Conservation (phyloP, 1,284 basidiomycete genomes). For the Pulveroboletus ridleyi region DNA sequence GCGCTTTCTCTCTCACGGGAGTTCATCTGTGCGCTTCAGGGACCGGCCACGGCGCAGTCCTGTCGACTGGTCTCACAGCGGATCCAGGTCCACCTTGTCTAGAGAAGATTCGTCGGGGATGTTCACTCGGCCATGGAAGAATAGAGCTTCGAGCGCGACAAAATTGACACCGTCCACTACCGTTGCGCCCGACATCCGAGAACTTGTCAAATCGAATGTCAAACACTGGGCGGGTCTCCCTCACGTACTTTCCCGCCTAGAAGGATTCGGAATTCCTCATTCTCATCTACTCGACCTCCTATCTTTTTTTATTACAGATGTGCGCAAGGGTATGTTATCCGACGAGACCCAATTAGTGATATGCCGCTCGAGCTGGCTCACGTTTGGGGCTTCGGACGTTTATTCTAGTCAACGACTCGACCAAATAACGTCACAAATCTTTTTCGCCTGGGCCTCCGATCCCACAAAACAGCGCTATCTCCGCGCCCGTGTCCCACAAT, state of each 20-base stretch:
- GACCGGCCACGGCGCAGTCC: not conserved
- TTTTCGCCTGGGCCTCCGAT: conserved; percentile 4
- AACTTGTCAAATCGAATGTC: conserved; percentile 30
- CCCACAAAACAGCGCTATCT: not conserved
- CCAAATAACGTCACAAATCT: conserved; percentile 5
- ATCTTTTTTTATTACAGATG: conserved; percentile 34
- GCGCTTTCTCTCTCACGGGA: conserved; percentile 21
- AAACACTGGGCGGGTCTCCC: conserved; percentile 37
- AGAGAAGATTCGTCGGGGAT: not conserved
- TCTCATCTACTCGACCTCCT: conserved; percentile 38
- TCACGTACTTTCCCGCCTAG: conserved; percentile 39
- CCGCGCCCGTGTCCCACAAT: not conserved
- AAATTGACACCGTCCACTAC: conserved; percentile 2
- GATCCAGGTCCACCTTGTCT: not conserved
- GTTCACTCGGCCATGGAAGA: conserved; percentile 6
- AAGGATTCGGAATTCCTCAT: conserved; percentile 44
- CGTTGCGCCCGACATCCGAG: conserved; percentile 21
- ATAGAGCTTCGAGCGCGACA: not conserved
- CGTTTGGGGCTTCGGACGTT: not conserved
- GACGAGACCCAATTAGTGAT: conserved; percentile 12
- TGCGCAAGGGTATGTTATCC: conserved; percentile 36
- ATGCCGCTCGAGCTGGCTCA: conserved; percentile 32
- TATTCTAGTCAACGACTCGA: conserved; percentile 2
- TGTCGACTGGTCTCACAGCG: conserved; percentile 6
- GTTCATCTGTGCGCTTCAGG: not conserved